These are phyloP conservation scores for Leonotis leonurus DNA, from an alignment of 257 asterid species.

Conservation along the genomic window DNA sequence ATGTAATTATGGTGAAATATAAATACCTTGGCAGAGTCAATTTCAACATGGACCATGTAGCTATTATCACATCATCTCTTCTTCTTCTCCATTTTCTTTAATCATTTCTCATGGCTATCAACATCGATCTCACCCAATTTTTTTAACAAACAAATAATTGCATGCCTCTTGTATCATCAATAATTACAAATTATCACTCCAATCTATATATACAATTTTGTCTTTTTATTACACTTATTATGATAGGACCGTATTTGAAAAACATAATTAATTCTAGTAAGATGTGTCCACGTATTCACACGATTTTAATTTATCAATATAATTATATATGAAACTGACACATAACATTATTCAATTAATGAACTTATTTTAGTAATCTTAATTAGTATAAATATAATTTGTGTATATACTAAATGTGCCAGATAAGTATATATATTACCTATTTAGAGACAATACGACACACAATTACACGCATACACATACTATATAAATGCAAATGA, in stretches of 20 bases:
- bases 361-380: too few relatives aligned
- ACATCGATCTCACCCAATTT: slow-evolving; percentile 7
- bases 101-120: background rate
- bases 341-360: too few relatives aligned
- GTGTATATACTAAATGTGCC: too few relatives aligned
- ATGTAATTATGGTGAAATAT: slow-evolving; percentile 4
- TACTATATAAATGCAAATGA: too few relatives aligned
- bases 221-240: background rate
- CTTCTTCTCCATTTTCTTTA: background rate
- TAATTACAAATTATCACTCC: background rate
- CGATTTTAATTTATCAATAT: too few relatives aligned
- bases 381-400: too few relatives aligned
- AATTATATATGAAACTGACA: too few relatives aligned
- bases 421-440: too few relatives aligned
- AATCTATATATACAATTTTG: background rate
- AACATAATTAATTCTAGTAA: background rate
- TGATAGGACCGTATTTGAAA: background rate
- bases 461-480: too few relatives aligned
- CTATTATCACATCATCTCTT: slow-evolving; percentile 13
- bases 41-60: slow-evolving; percentile 17
- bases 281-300: background rate
- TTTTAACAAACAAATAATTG: background rate
- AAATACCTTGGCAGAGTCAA: slow-evolving; percentile 14
- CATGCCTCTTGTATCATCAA: background rate
- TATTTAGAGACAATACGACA: too few relatives aligned